Percentiles rank a stretch among this genome's conserved stretches.
phyloP scores from a whole-genome alignment of 352 stramenopile species.

The Globisporangium rhizosaccharum region DNA sequence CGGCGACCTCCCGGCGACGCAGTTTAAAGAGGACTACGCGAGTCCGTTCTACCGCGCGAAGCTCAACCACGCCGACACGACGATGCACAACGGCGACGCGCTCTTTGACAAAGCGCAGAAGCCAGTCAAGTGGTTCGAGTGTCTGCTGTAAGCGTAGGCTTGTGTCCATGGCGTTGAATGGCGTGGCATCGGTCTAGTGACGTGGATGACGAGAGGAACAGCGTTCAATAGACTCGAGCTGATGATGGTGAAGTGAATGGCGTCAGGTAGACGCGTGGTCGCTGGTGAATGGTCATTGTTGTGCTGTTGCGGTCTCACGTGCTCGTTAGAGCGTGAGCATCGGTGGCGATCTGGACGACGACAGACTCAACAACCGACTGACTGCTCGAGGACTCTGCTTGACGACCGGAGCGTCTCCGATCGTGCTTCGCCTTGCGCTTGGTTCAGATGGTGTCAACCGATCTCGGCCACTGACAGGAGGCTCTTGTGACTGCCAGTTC shows the following conservation, averaged over 20 bases:
- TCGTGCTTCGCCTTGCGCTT: not conserved
- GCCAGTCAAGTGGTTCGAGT: slow-evolving; percentile 72
- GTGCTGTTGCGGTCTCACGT: not conserved
- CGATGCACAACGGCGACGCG: slow-evolving; percentile 54
- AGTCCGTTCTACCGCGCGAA: slow-evolving; percentile 48
- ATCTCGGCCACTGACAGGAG: not conserved
- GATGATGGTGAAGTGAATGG: too few species aligned
- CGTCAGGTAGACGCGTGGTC: too few species aligned
- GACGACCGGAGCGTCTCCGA: not conserved
- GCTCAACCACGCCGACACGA: slow-evolving; percentile 64
- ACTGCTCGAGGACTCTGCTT: slow-evolving; percentile 5
- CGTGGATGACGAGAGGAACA: too few species aligned
- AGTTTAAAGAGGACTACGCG: slow-evolving; percentile 35
- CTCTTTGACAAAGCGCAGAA: slow-evolving; percentile 43
- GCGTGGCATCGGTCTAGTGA: too few species aligned
- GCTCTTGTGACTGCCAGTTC: not conserved
- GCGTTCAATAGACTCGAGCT: too few species aligned
- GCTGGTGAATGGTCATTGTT: too few species aligned
- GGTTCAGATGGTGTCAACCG: too few species aligned
- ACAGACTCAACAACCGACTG: slow-evolving; percentile 5
- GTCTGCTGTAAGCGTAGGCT: slow-evolving; percentile 30
- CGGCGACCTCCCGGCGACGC: slow-evolving; percentile 21
- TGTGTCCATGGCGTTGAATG: too few species aligned
- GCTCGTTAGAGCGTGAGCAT: not conserved
- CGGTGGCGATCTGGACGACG: slow-evolving; percentile 1